Base-by-base conservation (phyloP, 768 basidiomycete species). In the Psilocybe subaeruginosa region DNA sequence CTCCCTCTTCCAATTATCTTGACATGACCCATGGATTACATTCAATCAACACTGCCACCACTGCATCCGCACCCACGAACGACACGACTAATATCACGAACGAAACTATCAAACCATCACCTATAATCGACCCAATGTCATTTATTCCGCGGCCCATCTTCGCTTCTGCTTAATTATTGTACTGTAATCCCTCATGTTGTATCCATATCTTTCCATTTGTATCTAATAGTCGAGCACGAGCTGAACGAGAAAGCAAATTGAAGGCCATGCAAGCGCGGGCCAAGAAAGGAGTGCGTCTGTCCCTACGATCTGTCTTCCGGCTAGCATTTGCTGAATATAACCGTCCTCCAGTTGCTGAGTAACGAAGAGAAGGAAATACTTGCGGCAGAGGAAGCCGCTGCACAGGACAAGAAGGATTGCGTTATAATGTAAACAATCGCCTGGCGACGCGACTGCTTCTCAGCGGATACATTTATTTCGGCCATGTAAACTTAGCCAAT, bases 261-360 rank as follows among this genome's bases (percentile, higher is more conserved):
- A 86, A 82, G 72, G 91, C 88, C 2, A 85, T 93, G 85, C 78
- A 83, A 70, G 87, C 82, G 60, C 84, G 92, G 43, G 89, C 86
- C 4, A 82, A 82, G 82, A 93, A 90, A 75, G 92, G 92, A 64
- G 86, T 92, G 74, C 67, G 86, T 60, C 23, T 23, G 79, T 29
- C 19, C 61, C 23, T 19, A n/a, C 33, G 2, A n/a, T 53, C 30
- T 11, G 4, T 31, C 29, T 27, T 37, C 30, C 9, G 33, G 8
- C 33, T 16, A 37, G 5, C 29, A 53, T 3, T 8, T 37, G 16
- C 33, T 53, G 14, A 53, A n/a, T 8, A 53, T 53, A 30, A 5
- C 33, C 33, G n/a, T n/a, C 4, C n/a, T 53, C 30, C 30, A 53
- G 51, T 53, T 53, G 51, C 66, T 90, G 65, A 86, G 78, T 27